Evolutionary conservation across 768 basidiomycete genomes (phyloP).

Genomic region (Lentinula sp.): DNA sequence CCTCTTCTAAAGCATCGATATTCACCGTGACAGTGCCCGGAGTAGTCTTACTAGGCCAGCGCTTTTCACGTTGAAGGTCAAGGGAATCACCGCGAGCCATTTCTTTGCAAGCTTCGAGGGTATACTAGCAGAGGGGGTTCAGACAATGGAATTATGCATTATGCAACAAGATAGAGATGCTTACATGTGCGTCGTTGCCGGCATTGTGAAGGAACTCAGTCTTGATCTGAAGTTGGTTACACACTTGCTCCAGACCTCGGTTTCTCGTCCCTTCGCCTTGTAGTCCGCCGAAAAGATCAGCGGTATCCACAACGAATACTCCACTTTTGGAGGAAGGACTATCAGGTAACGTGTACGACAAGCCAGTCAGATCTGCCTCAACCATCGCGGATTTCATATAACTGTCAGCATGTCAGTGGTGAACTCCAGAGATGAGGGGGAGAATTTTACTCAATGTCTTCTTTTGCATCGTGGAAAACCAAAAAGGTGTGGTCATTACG

Average conservation of each 20-base stretch:
- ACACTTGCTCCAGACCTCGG: slow-evolving; percentile 55
- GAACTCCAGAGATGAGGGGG: not conserved
- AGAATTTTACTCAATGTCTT: slow-evolving; percentile 66
- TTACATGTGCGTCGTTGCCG: slow-evolving; percentile 79
- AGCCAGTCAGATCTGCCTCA: slow-evolving; percentile 44
- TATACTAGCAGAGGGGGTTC: slow-evolving; percentile 44
- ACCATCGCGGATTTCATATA: slow-evolving; percentile 46
- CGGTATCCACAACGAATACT: slow-evolving; percentile 66
- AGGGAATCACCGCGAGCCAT: slow-evolving; percentile 75
- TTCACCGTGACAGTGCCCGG: slow-evolving; percentile 47
- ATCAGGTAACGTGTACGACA: slow-evolving; percentile 56
- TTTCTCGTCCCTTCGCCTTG: slow-evolving; percentile 53
- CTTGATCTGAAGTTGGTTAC: slow-evolving; percentile 53
- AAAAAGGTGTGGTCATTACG: slow-evolving; percentile 61
- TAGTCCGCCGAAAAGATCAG: slow-evolving; percentile 69
- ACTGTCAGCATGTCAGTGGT: slow-evolving; percentile 22
- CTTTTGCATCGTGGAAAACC: slow-evolving; percentile 73
- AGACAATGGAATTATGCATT: not conserved
- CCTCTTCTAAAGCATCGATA: slow-evolving; percentile 39
- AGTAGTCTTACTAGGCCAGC: slow-evolving; percentile 66
- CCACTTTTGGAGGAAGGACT: slow-evolving; percentile 37
- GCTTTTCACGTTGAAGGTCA: slow-evolving; percentile 69
- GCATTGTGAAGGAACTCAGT: slow-evolving; percentile 70
- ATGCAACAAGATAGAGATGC: slow-evolving; percentile 15
- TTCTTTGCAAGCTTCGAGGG: slow-evolving; percentile 52